A percentile compares a stretch with the other conserved stretches of the same genome.
These are phyloP conservation scores for Turnera subulata DNA, from an alignment of 345 rosid genomes.

Conservation along the genomic window DNA sequence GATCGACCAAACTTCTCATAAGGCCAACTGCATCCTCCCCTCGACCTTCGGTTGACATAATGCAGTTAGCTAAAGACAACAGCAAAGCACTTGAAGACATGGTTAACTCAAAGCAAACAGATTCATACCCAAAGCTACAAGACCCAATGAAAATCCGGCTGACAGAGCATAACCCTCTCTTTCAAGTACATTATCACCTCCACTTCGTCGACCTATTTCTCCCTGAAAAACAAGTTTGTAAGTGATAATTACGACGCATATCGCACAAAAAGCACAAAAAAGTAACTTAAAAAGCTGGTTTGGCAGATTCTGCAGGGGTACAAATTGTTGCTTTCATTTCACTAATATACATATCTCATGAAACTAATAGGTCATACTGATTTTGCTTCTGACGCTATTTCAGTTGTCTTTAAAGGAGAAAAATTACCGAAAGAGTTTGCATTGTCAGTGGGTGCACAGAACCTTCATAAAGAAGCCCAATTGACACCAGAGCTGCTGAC, in stretches of 20 bases:
- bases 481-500: slow-evolving; percentile 90
- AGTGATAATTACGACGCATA: slow-evolving; percentile 19
- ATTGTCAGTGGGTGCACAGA: slow-evolving; percentile 86
- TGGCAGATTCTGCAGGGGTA: no score
- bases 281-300: no score
- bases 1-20: slow-evolving; percentile 67
- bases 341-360: not conserved
- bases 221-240: slow-evolving; percentile 40
- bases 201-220: slow-evolving; percentile 96
- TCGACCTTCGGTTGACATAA: slow-evolving; percentile 59
- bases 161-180: slow-evolving; percentile 99
- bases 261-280: not conserved
- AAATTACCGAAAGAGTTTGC: slow-evolving; percentile 76
- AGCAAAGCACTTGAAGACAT: slow-evolving; percentile 7
- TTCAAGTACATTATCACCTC: slow-evolving; percentile 98
- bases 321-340: not conserved
- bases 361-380: not conserved
- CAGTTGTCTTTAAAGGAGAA: not conserved
- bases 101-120: slow-evolving; percentile 4
- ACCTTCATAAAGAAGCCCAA: slow-evolving; percentile 94
- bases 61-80: slow-evolving; percentile 1
- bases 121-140: slow-evolving; percentile 81
- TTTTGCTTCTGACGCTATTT: not conserved
- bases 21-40: slow-evolving; percentile 78
- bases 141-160: slow-evolving; percentile 98